phyloP scores from a whole-genome alignment of 2,329 filamentous ascomycete species.

The Acrocalymma vagum region DNA sequence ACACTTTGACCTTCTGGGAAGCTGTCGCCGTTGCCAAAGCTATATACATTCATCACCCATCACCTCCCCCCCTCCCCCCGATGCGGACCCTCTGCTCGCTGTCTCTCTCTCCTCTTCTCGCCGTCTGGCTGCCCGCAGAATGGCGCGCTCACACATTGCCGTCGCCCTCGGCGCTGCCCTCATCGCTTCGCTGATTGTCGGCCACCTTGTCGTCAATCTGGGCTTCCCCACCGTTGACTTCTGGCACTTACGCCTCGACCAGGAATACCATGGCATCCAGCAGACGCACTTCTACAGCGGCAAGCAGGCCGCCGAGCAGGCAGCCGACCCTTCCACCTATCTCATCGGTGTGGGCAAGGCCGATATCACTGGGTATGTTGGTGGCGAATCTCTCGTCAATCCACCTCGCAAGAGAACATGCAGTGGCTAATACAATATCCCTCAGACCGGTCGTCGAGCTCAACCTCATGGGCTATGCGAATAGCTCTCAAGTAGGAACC shows the following conservation, averaged over 20 bases:
- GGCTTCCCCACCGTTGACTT: constrained; percentile 46
- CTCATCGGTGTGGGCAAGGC: constrained; percentile 75
- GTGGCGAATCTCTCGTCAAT: too few species aligned
- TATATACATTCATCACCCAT: constrained; percentile 1
- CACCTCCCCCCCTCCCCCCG: not conserved
- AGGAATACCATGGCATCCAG: constrained; percentile 24
- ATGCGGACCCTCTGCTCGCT: too few species aligned
- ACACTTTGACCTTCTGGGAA: too few species aligned
- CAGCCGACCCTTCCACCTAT: constrained; percentile 59
- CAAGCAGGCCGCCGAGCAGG: constrained; percentile 35
- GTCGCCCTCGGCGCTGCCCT: constrained; percentile 47
- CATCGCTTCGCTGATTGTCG: constrained; percentile 41
- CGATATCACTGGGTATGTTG: constrained; percentile 72
- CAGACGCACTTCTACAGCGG: constrained; percentile 35
- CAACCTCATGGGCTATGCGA: constrained; percentile 91
- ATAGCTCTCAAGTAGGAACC: constrained; percentile 80
- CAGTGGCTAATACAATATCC: too few species aligned
- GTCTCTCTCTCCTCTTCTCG: constrained; percentile 24
- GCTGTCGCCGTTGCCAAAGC: not conserved
- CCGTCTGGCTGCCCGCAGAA: constrained; percentile 31
- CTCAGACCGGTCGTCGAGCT: constrained; percentile 83
- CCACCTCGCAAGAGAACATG: too few species aligned
- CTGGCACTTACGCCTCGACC: constrained; percentile 43
- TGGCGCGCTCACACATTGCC: constrained; percentile 50
- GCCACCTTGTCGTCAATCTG: constrained; percentile 43